These are phyloP conservation scores for Mycena belliarum DNA, from an alignment of 768 basidiomycete genomes.

Conservation along the genomic window DNA sequence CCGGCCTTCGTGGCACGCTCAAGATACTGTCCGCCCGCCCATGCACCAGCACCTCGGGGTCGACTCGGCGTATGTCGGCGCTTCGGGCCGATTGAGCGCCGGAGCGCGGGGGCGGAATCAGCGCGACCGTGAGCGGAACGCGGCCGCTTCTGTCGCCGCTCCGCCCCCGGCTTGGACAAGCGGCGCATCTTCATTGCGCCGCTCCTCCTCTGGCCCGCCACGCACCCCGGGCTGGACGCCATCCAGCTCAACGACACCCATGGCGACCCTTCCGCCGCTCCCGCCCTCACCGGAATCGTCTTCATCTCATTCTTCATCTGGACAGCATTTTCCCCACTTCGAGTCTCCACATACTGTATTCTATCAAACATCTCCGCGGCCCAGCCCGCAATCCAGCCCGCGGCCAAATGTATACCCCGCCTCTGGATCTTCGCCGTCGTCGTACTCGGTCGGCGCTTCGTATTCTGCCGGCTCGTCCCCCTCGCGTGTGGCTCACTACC, in stretches of 20 bases:
- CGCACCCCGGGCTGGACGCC: conserved; percentile 8
- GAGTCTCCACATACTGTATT: conserved; percentile 60
- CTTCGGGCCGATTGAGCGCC: conserved; percentile 7
- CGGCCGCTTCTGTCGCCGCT: not conserved
- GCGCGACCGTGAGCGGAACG: conserved; percentile 17
- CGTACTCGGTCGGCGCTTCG: conserved; percentile 1
- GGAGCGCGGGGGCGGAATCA: conserved; percentile 20
- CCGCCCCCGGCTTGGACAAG: conserved; percentile 16
- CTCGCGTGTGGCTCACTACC: conserved; percentile 42
- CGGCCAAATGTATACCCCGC: conserved; percentile 51
- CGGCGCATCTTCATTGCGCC: conserved; percentile 5
- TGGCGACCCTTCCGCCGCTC: conserved; percentile 24
- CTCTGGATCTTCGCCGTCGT: conserved; percentile 30
- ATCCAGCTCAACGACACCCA: conserved; percentile 4
- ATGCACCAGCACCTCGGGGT: conserved; percentile 23
- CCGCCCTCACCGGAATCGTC: conserved; percentile 53
- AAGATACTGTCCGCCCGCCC: conserved; percentile 28
- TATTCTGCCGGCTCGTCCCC: conserved; percentile 30
- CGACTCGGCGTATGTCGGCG: conserved; percentile 8
- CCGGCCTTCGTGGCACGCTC: conserved; percentile 52
- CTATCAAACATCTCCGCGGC: conserved; percentile 62
- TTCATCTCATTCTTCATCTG: conserved; percentile 30
- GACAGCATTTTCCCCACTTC: conserved; percentile 20
- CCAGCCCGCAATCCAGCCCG: conserved; percentile 32
- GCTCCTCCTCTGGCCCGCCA: conserved; percentile 18